Percentiles rank a stretch among this genome's conserved stretches.
Evolutionary conservation across 2,329 filamentous ascomycete genomes (phyloP).

Genomic region (Aspergillus phoenicis): DNA sequence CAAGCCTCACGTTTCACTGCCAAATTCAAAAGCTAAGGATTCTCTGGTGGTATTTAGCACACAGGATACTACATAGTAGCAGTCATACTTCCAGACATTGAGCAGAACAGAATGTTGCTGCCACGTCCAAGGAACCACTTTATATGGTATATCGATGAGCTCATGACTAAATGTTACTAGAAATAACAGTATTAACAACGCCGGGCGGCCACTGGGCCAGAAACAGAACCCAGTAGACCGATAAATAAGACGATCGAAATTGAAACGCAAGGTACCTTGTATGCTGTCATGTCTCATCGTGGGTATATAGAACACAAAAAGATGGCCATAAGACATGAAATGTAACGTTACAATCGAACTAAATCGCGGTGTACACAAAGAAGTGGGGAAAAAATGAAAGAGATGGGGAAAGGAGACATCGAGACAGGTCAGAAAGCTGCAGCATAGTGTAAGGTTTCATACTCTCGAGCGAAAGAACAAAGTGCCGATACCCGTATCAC

Average conservation of each 20-base stretch:
- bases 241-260: too few species aligned
- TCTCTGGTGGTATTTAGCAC: not conserved
- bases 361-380: too few species aligned
- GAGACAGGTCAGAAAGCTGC: not conserved
- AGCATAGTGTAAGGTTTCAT: not conserved
- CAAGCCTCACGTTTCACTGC: not conserved
- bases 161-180: not conserved
- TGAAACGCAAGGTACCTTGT: not conserved
- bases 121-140: not conserved
- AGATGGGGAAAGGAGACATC: not conserved
- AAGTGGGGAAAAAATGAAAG: not conserved
- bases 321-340: not conserved
- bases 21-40: not conserved
- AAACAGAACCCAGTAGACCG: not conserved
- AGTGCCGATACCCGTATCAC: not conserved
- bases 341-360: not conserved
- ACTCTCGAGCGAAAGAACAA: not conserved
- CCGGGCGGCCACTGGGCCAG: not conserved
- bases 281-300: not conserved
- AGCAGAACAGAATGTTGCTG: not conserved
- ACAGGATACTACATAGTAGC: not conserved
- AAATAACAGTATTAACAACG: not conserved
- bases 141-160: not conserved
- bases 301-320: not conserved
- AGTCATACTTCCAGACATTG: not conserved